Conservation (phyloP, 2,329 filamentous ascomycete species). For the Neofusicoccum umdonicola region DNA sequence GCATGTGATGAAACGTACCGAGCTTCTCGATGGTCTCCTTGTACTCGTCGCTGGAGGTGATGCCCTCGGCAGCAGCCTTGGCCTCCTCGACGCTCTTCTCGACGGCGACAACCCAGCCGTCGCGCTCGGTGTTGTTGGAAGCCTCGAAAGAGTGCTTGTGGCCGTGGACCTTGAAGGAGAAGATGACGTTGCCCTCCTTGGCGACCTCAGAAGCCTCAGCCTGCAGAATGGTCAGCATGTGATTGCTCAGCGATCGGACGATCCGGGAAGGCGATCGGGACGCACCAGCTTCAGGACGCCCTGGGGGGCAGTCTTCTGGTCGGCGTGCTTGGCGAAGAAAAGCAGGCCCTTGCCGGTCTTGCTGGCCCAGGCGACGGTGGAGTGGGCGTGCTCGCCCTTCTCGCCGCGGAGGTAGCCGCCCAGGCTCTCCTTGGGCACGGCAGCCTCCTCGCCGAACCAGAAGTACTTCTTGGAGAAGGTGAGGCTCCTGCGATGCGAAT, state of each 20-base stretch:
- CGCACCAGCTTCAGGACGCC: constrained; percentile 84
- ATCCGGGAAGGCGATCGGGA: constrained; percentile 17
- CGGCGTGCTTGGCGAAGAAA: constrained; percentile 80
- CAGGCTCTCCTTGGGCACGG: constrained; percentile 72
- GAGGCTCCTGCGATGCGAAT: constrained; percentile 63
- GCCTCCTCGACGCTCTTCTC: constrained; percentile 82
- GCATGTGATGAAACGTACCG: constrained; percentile 46
- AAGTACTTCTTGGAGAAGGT: constrained; percentile 92
- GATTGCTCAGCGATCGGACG: neutral
- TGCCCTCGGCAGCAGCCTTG: constrained; percentile 71
- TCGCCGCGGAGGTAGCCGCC: constrained; percentile 78
- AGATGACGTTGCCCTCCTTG: constrained; percentile 75
- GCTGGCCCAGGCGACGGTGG: constrained; percentile 82
- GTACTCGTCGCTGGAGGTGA: constrained; percentile 80
- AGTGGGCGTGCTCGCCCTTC: constrained; percentile 77
- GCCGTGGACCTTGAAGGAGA: constrained; percentile 78
- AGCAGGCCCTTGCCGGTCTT: constrained; percentile 94
- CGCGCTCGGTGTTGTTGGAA: constrained; percentile 68
- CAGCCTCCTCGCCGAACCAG: constrained; percentile 57
- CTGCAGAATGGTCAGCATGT: constrained; percentile 44
- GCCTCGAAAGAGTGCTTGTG: constrained; percentile 97
- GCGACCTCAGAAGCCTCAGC: constrained; percentile 68
- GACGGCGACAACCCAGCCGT: constrained; percentile 85
- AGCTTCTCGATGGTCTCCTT: constrained; percentile 78
- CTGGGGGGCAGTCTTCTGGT: constrained; percentile 76